These are phyloP conservation scores for Saitozyma sp. DNA, from an alignment of 768 basidiomycete genomes.

Conservation along the genomic window DNA sequence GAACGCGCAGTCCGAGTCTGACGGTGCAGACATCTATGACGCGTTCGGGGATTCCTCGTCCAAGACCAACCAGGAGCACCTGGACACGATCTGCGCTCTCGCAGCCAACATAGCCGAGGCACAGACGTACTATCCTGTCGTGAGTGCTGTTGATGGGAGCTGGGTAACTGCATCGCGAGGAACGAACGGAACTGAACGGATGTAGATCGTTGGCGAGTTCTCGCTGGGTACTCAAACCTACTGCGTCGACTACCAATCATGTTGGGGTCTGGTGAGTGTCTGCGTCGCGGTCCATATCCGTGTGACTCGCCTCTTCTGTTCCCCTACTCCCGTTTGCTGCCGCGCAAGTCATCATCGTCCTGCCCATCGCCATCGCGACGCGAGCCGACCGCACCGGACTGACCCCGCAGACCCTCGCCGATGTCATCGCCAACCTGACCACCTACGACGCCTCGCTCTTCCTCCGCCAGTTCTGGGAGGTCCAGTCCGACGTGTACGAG, in stretches of 20 bases:
- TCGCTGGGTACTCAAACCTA: slow-evolving; percentile 40
- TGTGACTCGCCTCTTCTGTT: too few species aligned
- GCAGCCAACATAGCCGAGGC: slow-evolving; percentile 22
- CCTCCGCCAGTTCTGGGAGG: slow-evolving; percentile 45
- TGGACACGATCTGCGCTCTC: slow-evolving; percentile 32
- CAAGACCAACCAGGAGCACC: slow-evolving; percentile 38
- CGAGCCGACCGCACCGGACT: too few species aligned
- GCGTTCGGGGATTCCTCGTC: slow-evolving; percentile 24
- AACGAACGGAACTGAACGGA: not conserved
- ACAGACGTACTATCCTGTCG: slow-evolving; percentile 34
- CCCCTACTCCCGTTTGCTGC: too few species aligned
- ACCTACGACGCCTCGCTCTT: slow-evolving; percentile 31
- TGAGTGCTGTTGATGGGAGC: slow-evolving; percentile 13
- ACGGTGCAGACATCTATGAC: slow-evolving; percentile 32
- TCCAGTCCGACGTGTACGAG: slow-evolving; percentile 41
- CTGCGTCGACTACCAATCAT: slow-evolving; percentile 45
- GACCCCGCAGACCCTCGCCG: not conserved
- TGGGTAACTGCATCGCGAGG: not conserved
- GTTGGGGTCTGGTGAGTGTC: slow-evolving; percentile 16
- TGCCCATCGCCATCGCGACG: too few species aligned
- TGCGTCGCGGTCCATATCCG: too few species aligned
- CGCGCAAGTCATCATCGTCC: too few species aligned
- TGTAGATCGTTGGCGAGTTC: slow-evolving; percentile 44
- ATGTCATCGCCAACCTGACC: not conserved
- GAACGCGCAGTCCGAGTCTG: slow-evolving; percentile 1